Conservation (phyloP, 2,329 filamentous ascomycete species). For the Gaeumannomyces tritici region DNA sequence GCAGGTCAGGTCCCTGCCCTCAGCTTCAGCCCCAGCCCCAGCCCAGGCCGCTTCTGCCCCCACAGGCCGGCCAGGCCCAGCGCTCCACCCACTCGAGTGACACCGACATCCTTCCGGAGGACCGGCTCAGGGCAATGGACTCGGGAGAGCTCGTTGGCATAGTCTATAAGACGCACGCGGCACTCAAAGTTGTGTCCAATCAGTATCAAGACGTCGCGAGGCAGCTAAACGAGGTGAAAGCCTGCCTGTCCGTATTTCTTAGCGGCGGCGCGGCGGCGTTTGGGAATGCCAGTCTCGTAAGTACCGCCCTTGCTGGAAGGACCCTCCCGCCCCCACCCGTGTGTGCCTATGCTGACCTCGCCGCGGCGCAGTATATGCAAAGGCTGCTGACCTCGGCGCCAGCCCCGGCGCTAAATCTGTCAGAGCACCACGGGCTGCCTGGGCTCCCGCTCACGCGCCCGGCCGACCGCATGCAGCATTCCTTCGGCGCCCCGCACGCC, state of each 20-base stretch:
- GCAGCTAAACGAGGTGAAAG: conserved; percentile 22
- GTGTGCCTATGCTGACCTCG: too few species aligned
- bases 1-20: background rate
- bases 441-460: too few species aligned
- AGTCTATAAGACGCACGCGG: conserved; percentile 22
- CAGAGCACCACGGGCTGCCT: background rate
- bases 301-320: too few species aligned
- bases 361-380: background rate
- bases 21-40: background rate
- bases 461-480: background rate
- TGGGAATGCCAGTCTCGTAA: too few species aligned
- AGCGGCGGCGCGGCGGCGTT: conserved; percentile 1
- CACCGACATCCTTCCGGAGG: background rate
- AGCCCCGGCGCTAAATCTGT: too few species aligned
- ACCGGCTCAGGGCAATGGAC: conserved; percentile 20
- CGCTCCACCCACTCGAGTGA: background rate
- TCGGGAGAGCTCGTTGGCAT: conserved; percentile 24
- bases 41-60: background rate
- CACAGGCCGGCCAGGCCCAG: background rate
- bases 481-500: background rate
- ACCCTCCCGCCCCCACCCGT: too few species aligned
- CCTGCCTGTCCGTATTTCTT: conserved; percentile 15
- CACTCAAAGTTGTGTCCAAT: conserved; percentile 20
- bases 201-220: conserved; percentile 22
- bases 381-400: background rate